Conservation (phyloP, 176 grass and related monocot genomes). For the Bolboschoenus planiculmis region DNA sequence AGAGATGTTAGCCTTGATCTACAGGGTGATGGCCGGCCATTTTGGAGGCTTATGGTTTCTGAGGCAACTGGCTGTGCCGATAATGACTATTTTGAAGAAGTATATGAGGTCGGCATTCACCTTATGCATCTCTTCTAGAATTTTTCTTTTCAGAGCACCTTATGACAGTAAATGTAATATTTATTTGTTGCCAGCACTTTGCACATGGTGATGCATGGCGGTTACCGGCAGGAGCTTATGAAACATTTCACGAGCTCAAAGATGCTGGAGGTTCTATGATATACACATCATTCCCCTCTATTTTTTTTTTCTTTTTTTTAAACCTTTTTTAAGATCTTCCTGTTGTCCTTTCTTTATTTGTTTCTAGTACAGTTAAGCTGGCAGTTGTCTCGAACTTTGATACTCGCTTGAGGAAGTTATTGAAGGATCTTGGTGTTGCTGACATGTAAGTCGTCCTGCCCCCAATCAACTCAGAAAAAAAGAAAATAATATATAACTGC, state of each 20-base stretch:
- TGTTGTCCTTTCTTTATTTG: conserved; percentile 14
- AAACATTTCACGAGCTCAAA: conserved; percentile 46
- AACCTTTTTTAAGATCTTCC: neutral
- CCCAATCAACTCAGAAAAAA: neutral
- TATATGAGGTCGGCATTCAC: conserved; percentile 51
- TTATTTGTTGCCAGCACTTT: conserved; percentile 38
- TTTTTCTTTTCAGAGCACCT: neutral
- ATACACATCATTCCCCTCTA: conserved; percentile 26
- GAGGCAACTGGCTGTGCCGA: conserved; percentile 59
- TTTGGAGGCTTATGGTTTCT: conserved; percentile 73
- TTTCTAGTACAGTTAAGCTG: conserved; percentile 75
- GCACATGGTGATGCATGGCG: conserved; percentile 73
- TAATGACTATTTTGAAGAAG: conserved; percentile 76
- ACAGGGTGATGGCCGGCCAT: conserved; percentile 72
- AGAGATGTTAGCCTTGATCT: conserved; percentile 10
- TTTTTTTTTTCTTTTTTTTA: neutral
- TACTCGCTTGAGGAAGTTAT: conserved; percentile 60
- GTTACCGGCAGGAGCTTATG: conserved; percentile 55
- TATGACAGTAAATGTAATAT: neutral
- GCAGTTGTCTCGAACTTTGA: conserved; percentile 92
- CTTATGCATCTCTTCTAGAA: neutral
- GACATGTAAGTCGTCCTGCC: conserved; percentile 47
- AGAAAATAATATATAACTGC: neutral
- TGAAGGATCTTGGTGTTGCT: conserved; percentile 59
- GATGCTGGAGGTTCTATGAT: conserved; percentile 61